Evolutionary conservation across 805 yeast genomes (phyloP).

Genomic region (Candida nanaspora): DNA sequence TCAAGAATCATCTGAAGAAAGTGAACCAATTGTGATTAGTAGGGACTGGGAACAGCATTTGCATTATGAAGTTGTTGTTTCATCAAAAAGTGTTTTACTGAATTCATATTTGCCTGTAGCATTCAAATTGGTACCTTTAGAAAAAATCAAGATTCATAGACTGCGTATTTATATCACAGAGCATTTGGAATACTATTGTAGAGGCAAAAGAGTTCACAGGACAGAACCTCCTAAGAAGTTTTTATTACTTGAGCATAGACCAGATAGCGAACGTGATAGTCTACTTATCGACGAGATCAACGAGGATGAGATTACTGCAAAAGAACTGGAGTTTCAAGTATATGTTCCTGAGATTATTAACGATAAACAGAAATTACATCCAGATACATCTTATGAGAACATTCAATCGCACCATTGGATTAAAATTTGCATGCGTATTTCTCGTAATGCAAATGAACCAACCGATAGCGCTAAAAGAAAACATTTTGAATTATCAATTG

Average conservation of each 20-base stretch:
- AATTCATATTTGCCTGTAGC: slow-evolving; percentile 81
- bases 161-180: slow-evolving; percentile 83
- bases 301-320: slow-evolving; percentile 55
- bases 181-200: slow-evolving; percentile 84
- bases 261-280: slow-evolving; percentile 41
- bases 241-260: slow-evolving; percentile 73
- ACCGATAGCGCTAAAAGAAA: slow-evolving; percentile 51
- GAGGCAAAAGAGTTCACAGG: slow-evolving; percentile 80
- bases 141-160: slow-evolving; percentile 81
- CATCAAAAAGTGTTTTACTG: slow-evolving; percentile 80
- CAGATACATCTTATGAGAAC: slow-evolving; percentile 74
- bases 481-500: slow-evolving; percentile 91
- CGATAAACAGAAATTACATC: slow-evolving; percentile 57
- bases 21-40: slow-evolving; percentile 86
- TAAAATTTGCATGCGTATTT: slow-evolving; percentile 76
- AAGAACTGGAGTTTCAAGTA: slow-evolving; percentile 82
- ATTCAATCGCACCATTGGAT: slow-evolving; percentile 95
- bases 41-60: slow-evolving; percentile 93
- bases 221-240: slow-evolving; percentile 85
- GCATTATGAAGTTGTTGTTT: slow-evolving; percentile 83
- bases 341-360: slow-evolving; percentile 67
- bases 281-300: slow-evolving; percentile 31
- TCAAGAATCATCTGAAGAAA: slow-evolving; percentile 74
- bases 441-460: slow-evolving; percentile 51
- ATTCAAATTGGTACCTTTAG: slow-evolving; percentile 77